Evolutionary conservation across 2,329 filamentous ascomycete species (phyloP), one percentile per base, ranked within the genome.

Genomic region (Thielaviopsis populi): DNA sequence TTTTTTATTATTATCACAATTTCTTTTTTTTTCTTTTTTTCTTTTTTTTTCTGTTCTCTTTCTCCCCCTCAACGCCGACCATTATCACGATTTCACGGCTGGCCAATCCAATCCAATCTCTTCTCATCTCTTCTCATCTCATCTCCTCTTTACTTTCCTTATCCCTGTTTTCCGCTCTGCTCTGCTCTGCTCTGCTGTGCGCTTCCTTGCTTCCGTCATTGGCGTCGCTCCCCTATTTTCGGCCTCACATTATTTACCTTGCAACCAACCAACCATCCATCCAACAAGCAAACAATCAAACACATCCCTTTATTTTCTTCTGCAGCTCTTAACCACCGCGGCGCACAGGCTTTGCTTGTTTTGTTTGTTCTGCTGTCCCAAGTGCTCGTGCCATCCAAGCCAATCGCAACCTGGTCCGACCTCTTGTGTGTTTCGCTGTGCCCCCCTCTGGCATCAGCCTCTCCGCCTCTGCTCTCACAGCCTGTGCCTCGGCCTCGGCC

Each of bases 1-100:
- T 43, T 13, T n/a, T 59, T 58, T 63, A 27, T 33, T 19, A 53
- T 59, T 60, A n/a, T n/a, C n/a, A n/a, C n/a, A n/a, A 42, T 46
- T 46, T 27, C 33, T 19, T 42, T 59, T 58, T 33, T 33, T 41
- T n/a, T 41, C 22, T 17, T 50, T 54, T 48, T 24, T 58, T 43
- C 19, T 19, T 53, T 27, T 60, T 19, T 48, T 24, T 58, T 43
- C 19, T 19, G 41, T 27, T 60, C 13, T 11, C 24, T 7, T 54
- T 63, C 42, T 6, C 10, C 56, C 46, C 30, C 19, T 37, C 27
- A 15, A n/a, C 17, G 41, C 19, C 30, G 11, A 59, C 19, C 30
- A 17, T 58, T 53, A 19, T 63, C 50, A 6, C 37, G 33, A 37
- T 8, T 37, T 37, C 33, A 37, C 1, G 33, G 3, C 33, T 8